Evolutionary conservation across 2,329 filamentous ascomycete species (phyloP), one percentile per base, ranked within the genome.

Genomic region (Cercospora janseana): DNA sequence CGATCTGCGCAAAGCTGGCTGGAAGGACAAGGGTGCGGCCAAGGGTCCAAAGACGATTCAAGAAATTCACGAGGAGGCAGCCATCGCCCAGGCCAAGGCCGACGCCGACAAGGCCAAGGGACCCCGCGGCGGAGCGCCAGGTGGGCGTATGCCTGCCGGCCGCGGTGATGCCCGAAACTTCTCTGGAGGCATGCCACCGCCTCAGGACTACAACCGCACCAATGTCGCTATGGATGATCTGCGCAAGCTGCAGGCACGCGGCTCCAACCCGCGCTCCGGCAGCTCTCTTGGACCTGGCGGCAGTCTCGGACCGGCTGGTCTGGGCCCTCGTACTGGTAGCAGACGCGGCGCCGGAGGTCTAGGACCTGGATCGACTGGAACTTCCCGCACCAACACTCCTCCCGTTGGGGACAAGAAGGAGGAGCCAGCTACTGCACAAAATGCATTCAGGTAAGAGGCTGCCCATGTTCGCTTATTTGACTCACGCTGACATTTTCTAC

Each of bases 1-100:
- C 50, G 93, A 98, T 69, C 78, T 98, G 58, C 85, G 93, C 60
- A 82, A 72, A 66, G 75, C 77, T 45, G 78, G 80, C 67, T 98
- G 93, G 93, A 72, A 79, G 54, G 90, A 88, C 50, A 96, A 95
- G 78, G 89, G 95, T 68, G 89, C 95, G 67, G 87, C 91, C 73
- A 97, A 97, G 78, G 93, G 93, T 28, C 93, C 93, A 52, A 96
- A 96, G 83, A 98, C 93, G 6, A 86, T 98, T 46, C 83, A 90
- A 3, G 88, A 97, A 73, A 88, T 98, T 60, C 88, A 90, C 68
- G 86, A 85, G 52, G 87, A 90, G 73, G 89, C 89, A 59, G 79
- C 81, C 46, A 86, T 85, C 55, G 87, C 86, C 35, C 83, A 87
- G 60, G 91, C 92, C 72, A 88, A 89, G 54, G 86, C 86, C 48